A percentile compares a stretch with the other conserved stretches of the same genome.
phyloP scores from a whole-genome alignment of 176 grass and related monocot genomes.

The Eragrostis nindensis region DNA sequence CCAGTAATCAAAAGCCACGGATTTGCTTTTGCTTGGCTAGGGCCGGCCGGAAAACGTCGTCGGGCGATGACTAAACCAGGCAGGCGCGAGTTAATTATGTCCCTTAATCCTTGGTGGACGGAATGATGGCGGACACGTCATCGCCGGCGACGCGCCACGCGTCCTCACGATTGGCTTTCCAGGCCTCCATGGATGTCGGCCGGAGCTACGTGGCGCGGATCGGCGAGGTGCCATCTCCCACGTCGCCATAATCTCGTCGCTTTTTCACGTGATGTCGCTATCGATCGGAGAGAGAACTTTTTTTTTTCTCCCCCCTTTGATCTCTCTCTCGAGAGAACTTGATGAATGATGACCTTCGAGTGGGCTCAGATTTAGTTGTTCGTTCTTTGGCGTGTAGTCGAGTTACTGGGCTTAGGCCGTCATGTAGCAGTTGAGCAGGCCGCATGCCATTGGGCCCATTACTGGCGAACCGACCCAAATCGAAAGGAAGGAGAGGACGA shows the following conservation, averaged over 20 bases:
- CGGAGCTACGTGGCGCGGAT: background rate
- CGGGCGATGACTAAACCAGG: conserved; percentile 6
- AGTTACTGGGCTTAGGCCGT: too few species aligned
- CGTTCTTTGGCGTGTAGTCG: too few species aligned
- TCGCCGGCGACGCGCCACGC: conserved; percentile 3
- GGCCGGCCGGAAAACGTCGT: background rate
- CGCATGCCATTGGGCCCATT: background rate
- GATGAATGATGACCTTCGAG: too few species aligned
- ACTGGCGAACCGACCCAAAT: background rate
- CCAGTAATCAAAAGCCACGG: background rate
- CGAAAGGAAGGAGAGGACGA: background rate
- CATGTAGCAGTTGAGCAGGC: too few species aligned
- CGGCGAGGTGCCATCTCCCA: background rate
- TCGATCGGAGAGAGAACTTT: too few species aligned
- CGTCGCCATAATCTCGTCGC: background rate
- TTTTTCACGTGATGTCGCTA: background rate
- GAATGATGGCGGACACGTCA: conserved; percentile 18
- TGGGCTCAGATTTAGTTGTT: too few species aligned
- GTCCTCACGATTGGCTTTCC: background rate
- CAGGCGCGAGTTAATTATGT: background rate
- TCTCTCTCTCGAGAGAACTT: too few species aligned
- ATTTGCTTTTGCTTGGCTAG: background rate
- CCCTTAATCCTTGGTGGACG: background rate
- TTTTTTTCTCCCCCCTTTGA: too few species aligned
- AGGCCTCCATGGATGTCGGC: background rate